Percentiles rank a stretch among this genome's conserved stretches.
Conservation (phyloP, 2,329 filamentous ascomycete genomes). For the Trichoderma simmonsii region DNA sequence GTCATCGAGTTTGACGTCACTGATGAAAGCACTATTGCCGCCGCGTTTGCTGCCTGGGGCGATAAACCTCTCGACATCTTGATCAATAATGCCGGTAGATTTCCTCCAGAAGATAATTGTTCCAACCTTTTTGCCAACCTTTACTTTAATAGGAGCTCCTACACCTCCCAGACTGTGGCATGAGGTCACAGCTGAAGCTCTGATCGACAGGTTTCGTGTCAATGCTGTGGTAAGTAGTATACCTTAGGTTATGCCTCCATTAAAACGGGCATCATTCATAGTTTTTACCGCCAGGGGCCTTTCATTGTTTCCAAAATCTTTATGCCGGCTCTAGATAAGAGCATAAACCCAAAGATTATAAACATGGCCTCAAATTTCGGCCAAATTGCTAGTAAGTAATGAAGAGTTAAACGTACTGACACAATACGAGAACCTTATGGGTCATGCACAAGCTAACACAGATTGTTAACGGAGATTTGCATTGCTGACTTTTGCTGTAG, state of each 20-base stretch:
- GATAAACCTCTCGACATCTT: not conserved
- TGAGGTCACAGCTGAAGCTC: not conserved
- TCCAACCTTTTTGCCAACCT: rapidly evolving
- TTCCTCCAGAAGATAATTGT: too few relatives aligned
- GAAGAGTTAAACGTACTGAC: not conserved
- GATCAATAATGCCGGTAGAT: not conserved
- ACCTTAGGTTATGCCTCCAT: not conserved
- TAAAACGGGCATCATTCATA: not conserved
- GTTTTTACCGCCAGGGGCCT: not conserved
- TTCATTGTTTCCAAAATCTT: not conserved
- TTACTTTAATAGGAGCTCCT: not conserved
- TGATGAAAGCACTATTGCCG: not conserved
- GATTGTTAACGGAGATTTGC: rapidly evolving
- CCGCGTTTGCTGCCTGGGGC: not conserved
- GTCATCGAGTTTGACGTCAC: not conserved
- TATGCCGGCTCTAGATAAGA: not conserved
- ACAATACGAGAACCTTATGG: not conserved
- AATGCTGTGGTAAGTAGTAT: not conserved
- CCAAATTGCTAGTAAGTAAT: not conserved
- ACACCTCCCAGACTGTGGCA: not conserved
- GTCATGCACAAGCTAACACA: not conserved
- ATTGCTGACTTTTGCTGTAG: not conserved
- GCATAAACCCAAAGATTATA: not conserved
- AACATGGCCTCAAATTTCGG: not conserved
- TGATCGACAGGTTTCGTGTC: not conserved